A percentile compares a stretch with the other conserved stretches of the same genome.
phyloP scores from a whole-genome alignment of 495 filamentous ascomycete genomes.

The Penicillium salamii region DNA sequence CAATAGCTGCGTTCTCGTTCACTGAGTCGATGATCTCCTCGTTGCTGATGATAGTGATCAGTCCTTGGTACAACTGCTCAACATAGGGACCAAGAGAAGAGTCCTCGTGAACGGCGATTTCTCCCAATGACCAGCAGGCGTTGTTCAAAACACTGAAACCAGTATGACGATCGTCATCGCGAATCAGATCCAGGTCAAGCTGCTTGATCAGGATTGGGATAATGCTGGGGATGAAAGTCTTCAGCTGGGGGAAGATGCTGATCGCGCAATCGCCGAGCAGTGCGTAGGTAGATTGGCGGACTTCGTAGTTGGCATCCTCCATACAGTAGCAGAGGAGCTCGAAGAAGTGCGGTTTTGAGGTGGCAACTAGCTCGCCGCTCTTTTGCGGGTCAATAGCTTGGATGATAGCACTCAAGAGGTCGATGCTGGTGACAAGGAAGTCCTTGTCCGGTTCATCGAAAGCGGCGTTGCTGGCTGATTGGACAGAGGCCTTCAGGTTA shows the following conservation, averaged over 20 bases:
- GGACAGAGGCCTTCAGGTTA: constrained; percentile 75
- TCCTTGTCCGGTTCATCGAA: constrained; percentile 91
- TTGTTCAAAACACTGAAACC: constrained; percentile 95
- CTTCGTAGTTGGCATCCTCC: constrained; percentile 88
- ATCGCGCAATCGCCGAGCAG: constrained; percentile 95
- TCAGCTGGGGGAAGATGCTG: constrained; percentile 84
- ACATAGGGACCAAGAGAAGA: constrained; percentile 76
- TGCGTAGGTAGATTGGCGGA: constrained; percentile 94
- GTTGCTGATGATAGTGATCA: constrained; percentile 75
- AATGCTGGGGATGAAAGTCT: constrained; percentile 66
- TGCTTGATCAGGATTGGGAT: constrained; percentile 80
- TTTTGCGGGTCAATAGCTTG: constrained; percentile 79
- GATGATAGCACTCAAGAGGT: constrained; percentile 90
- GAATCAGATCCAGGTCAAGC: constrained; percentile 74
- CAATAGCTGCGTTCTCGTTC: constrained; percentile 92
- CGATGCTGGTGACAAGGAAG: constrained; percentile 93
- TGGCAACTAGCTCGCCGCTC: constrained; percentile 70
- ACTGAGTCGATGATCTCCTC: constrained; percentile 86
- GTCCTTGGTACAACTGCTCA: constrained; percentile 69
- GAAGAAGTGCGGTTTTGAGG: constrained; percentile 79
- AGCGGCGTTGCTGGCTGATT: constrained; percentile 58
- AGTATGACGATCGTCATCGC: constrained; percentile 69
- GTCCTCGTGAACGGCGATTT: constrained; percentile 86
- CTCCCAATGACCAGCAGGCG: constrained; percentile 94
- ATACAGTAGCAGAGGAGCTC: constrained; percentile 87